A percentile compares a stretch with the other conserved stretches of the same genome.
phyloP scores from a whole-genome alignment of 2,329 filamentous ascomycete species.

The Boeremia exigua region DNA sequence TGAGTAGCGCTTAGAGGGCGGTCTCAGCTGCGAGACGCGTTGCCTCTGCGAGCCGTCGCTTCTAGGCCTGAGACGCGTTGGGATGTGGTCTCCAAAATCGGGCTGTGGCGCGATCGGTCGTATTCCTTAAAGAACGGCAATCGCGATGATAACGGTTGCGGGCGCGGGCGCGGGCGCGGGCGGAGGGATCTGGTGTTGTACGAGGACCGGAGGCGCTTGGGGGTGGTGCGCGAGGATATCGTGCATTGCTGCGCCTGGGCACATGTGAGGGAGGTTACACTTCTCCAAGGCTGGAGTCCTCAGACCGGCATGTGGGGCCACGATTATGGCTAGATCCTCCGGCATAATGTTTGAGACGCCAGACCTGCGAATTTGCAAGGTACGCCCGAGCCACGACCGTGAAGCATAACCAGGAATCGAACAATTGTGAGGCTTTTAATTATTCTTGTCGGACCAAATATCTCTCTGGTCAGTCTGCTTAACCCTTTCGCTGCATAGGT shows the following conservation, averaged over 20 bases:
- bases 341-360: constrained; percentile 8
- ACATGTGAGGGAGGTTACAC: constrained; percentile 12
- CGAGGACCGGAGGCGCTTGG: background rate
- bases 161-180: background rate
- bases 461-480: background rate
- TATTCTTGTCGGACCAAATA: background rate
- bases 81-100: background rate
- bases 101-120: constrained; percentile 3
- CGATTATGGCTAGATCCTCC: constrained; percentile 6
- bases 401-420: background rate
- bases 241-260: constrained; percentile 8
- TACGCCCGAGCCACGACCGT: background rate
- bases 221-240: background rate
- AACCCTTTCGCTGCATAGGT: background rate
- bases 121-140: background rate
- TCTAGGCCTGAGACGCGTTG: background rate
- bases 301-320: constrained; percentile 13
- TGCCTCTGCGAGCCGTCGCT: background rate
- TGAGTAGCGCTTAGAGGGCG: background rate
- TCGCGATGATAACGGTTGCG: background rate
- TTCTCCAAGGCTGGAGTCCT: constrained; percentile 1
- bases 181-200: background rate
- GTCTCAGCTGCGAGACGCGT: background rate
- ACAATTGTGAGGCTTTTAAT: constrained; percentile 1
- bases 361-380: background rate